These are phyloP conservation scores for Solanum dulcamara DNA, from an alignment of 257 asterid species.

Conservation along the genomic window DNA sequence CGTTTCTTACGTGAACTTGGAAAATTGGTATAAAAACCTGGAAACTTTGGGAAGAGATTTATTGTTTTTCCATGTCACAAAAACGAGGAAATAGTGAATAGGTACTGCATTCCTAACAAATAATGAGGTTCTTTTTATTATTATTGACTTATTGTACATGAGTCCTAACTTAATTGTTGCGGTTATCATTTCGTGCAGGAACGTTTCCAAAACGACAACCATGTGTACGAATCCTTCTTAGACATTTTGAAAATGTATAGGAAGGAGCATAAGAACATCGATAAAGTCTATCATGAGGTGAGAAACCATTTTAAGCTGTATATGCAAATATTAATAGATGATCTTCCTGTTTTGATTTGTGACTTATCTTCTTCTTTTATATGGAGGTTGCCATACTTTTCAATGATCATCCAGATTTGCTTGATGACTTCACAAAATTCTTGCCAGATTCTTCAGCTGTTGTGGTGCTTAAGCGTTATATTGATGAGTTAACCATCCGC, in stretches of 20 bases:
- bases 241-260: constrained; percentile 90
- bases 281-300: constrained; percentile 84
- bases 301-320: neutral
- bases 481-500: neutral
- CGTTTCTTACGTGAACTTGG: too few species aligned
- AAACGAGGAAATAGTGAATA: too few species aligned
- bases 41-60: too few species aligned
- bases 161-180: neutral
- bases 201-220: constrained; percentile 74
- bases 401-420: constrained; percentile 78
- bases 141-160: too few species aligned
- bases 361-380: neutral
- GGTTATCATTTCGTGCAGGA: constrained; percentile 36
- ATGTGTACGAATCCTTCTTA: constrained; percentile 76
- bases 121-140: too few species aligned
- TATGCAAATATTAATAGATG: neutral
- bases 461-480: constrained; percentile 25
- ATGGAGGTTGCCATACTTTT: constrained; percentile 76
- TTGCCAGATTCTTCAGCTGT: constrained; percentile 61
- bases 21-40: too few species aligned
- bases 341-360: neutral
- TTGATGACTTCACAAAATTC: constrained; percentile 86
- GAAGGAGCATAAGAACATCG: constrained; percentile 77
- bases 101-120: too few species aligned
- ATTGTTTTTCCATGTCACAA: too few species aligned